Base-by-base conservation (phyloP, 192 early-diverging fungal genomes). In the Dimargaris verticillata region DNA sequence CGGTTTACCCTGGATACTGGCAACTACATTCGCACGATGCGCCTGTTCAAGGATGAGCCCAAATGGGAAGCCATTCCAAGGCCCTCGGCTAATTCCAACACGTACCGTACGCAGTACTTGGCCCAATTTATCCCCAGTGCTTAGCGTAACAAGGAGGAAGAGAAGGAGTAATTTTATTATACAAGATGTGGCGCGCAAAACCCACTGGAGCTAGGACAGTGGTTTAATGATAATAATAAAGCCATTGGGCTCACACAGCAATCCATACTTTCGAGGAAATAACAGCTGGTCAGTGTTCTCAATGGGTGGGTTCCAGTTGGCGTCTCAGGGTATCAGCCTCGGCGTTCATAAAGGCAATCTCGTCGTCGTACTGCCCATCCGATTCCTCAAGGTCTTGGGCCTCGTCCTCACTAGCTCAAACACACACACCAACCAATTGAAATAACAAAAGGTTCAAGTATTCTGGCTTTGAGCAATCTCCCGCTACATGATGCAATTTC, bases 1-100 rank as follows among this genome's bases (percentile, higher is more conserved):
- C 84, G 95, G 53, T 98, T 98, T 68, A 96, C 88, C 15, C 74
- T 91, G 24, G 93, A 98, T 70, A 73, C 78, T 14, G 79, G 70
- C 61, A 85, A 98, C 74, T 90, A 89, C 67, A 76, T 95, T 60
- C 83, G 85, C 59, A 87, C 88, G 12, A 89, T 92, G 83, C 81
- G 95, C 20, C 62, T 86, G 46, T 87, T 89, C 68, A 84, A 86
- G 62, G 85, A 88, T 44, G 86, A 87, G 17, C 88, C 88, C 52
- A 78, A 84, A 65, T 90, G 88, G 88, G 87, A 78, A 3, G 85
- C 87, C 18, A 78, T 88, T 38, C 87, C 86, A 68, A 81, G 85
- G 69, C 80, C 80, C 20, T 54, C 69, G 3, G 82, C 81, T 33
- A 83, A 88, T 52, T 64, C 69, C 24, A 85, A 83, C 69, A 29